These are phyloP conservation scores for Rutstroemia sp. DNA, from an alignment of 2,329 filamentous ascomycete genomes.

Conservation along the genomic window DNA sequence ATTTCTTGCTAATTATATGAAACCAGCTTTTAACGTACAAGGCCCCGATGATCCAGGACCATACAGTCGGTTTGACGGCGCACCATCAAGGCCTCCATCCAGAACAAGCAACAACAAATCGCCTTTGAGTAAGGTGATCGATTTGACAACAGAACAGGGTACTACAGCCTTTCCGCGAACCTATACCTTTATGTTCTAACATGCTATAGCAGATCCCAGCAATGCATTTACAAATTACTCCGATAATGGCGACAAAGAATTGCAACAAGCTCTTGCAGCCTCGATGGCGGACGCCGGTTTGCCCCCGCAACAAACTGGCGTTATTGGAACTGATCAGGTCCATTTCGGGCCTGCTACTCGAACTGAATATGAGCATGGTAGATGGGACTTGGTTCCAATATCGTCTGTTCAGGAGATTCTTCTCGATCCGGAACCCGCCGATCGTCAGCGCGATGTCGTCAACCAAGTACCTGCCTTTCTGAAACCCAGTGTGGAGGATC, in stretches of 20 bases:
- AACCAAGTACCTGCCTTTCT: slow-evolving; percentile 45
- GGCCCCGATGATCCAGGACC: slow-evolving; percentile 7
- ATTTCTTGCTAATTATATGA: background rate
- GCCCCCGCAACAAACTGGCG: slow-evolving; percentile 43
- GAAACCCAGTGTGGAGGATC: slow-evolving; percentile 32
- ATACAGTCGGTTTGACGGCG: slow-evolving; percentile 1
- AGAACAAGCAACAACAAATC: slow-evolving; percentile 48
- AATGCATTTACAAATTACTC: slow-evolving; percentile 19
- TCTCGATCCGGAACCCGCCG: slow-evolving; percentile 32
- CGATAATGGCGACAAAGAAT: slow-evolving; percentile 41
- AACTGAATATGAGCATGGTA: slow-evolving; percentile 43
- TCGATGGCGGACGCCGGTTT: slow-evolving; percentile 46
- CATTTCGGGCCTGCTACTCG: slow-evolving; percentile 55
- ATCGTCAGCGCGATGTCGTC: slow-evolving; percentile 35
- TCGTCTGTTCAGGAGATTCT: slow-evolving; percentile 26
- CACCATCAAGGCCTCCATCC: slow-evolving; percentile 52
- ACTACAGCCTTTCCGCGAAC: background rate
- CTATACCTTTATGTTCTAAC: background rate
- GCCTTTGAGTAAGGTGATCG: slow-evolving; percentile 45
- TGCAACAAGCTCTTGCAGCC: slow-evolving; percentile 48
- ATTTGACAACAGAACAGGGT: slow-evolving; percentile 37
- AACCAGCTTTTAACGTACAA: slow-evolving; percentile 7
- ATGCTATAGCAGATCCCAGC: slow-evolving; percentile 16
- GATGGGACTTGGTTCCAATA: slow-evolving; percentile 52
- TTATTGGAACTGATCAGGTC: slow-evolving; percentile 35